Evolutionary conservation across 371 early-diverging fungal species (phyloP), one percentile per base, ranked within the genome.

Genomic region (Apophysomyces elegans): DNA sequence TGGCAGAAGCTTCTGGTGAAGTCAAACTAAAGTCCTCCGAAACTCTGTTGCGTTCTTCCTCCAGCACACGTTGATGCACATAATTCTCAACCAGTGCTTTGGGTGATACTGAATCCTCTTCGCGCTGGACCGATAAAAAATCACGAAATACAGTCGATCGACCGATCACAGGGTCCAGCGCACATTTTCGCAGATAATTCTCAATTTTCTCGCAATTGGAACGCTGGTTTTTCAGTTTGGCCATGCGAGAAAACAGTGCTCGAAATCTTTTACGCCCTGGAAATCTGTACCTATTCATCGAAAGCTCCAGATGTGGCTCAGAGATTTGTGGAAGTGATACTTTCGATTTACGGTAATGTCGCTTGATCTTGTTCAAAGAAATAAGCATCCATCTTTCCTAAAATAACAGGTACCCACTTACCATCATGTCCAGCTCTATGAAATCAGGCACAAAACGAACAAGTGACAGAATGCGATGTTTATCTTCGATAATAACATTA

Each of bases 381-480:
- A 26, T 26, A 26, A 26, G 32, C 32, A 26, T 26, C 32, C 32
- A 26, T 26, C 32, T 26, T 26, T 26, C 32, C 32, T 26, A 26
- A 26, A 26, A 26, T 26, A 26, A 26, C 32, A 26, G 32, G 32
- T 26, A 26, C 38, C 18, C 21, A 46, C 37, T 70, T 43, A 72
- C 75, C 44, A 79, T 67, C 64, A 81, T 79, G 69, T 88, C 84
- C 72, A 88, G 84, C 37, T 86, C 86, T 46, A 79, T 43, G 66
- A 88, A 86, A 64, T 88, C 88, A 39, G 84, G 74, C 44, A 85
- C 81, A 62, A 82, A 85, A 18, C 88, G 79, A 14, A 81, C 78
- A 13, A 88, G 69, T 16, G 79, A 71, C 16, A 72, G 60, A 16
- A 77, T 69, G 43, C 76, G 70, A 45, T 77, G 64, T 41, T 67